phyloP scores from a whole-genome alignment of 2,329 filamentous ascomycete genomes.

The Venturia pyrina region DNA sequence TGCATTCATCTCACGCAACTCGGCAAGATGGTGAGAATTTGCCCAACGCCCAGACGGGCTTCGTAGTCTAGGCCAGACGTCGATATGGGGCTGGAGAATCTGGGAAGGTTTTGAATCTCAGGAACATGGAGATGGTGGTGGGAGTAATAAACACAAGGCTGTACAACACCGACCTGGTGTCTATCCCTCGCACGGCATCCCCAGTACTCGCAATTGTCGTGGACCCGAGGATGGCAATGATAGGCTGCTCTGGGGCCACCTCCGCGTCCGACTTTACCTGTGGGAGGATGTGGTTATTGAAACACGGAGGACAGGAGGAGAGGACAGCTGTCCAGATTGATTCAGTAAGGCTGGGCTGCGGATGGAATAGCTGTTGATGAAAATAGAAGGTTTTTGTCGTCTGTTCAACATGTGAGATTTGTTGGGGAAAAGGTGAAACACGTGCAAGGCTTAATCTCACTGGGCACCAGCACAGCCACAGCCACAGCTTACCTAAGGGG shows the following conservation, averaged over 20 bases:
- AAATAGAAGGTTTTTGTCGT: no score
- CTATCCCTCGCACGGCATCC: not conserved
- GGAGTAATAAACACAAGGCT: not conserved
- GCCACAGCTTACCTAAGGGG: no score
- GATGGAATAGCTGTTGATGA: no score
- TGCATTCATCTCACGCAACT: not conserved
- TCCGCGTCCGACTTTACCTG: not conserved
- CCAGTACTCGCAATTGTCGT: not conserved
- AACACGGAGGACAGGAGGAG: not conserved
- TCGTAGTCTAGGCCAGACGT: not conserved
- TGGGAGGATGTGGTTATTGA: not conserved
- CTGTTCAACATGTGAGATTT: conserved; percentile 1
- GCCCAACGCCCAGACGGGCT: not conserved
- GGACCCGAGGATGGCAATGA: not conserved
- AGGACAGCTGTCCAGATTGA: not conserved
- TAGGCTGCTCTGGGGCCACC: not conserved
- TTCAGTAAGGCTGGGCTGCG: no score
- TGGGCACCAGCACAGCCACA: no score
- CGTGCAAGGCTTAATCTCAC: not conserved
- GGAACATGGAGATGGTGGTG: not conserved
- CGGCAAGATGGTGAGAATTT: not conserved
- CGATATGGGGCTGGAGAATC: not conserved
- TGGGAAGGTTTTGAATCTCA: not conserved
- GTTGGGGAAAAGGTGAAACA: not conserved
- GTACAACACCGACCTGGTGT: not conserved